phyloP scores from a whole-genome alignment of 768 basidiomycete species.

The Cytidiella melzeri region DNA sequence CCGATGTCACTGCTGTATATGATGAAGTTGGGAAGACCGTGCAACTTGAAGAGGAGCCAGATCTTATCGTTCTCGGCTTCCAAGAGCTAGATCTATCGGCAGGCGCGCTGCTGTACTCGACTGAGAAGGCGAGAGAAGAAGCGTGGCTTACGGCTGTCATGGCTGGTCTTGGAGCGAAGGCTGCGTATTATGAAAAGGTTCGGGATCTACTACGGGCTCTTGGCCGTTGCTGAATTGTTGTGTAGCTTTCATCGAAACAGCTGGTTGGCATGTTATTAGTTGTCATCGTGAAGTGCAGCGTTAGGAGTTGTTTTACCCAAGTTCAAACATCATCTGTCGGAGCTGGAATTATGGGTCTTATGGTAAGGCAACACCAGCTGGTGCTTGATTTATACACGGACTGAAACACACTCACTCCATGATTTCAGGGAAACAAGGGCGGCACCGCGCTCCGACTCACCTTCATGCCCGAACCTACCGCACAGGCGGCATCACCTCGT shows the following conservation, averaged over 20 bases:
- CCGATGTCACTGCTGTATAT: too few relatives aligned
- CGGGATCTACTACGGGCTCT: neutral
- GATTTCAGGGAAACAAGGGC: slow-evolving; percentile 80
- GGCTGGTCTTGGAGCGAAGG: slow-evolving; percentile 66
- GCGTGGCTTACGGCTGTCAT: slow-evolving; percentile 64
- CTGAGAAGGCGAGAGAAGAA: slow-evolving; percentile 57
- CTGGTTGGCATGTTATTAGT: slow-evolving; percentile 82
- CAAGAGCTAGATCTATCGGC: slow-evolving; percentile 79
- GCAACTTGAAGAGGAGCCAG: slow-evolving; percentile 40
- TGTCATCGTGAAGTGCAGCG: slow-evolving; percentile 51
- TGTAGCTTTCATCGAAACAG: slow-evolving; percentile 65
- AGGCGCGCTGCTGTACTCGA: slow-evolving; percentile 69
- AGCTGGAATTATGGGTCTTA: slow-evolving; percentile 70
- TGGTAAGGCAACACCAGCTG: slow-evolving; percentile 61
- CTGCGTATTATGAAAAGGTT: slow-evolving; percentile 62
- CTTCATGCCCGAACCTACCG: slow-evolving; percentile 39
- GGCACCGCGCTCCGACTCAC: slow-evolving; percentile 59
- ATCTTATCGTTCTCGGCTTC: slow-evolving; percentile 70
- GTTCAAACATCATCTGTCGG: slow-evolving; percentile 50
- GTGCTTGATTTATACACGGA: neutral
- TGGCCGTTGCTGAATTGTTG: too few relatives aligned
- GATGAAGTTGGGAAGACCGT: too few relatives aligned
- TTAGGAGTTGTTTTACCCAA: slow-evolving; percentile 46
- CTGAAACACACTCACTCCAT: neutral
- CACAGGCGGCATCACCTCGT: slow-evolving; percentile 20